phyloP scores from a whole-genome alignment of 2,329 filamentous ascomycete species.

The Hypoxylon sp. region DNA sequence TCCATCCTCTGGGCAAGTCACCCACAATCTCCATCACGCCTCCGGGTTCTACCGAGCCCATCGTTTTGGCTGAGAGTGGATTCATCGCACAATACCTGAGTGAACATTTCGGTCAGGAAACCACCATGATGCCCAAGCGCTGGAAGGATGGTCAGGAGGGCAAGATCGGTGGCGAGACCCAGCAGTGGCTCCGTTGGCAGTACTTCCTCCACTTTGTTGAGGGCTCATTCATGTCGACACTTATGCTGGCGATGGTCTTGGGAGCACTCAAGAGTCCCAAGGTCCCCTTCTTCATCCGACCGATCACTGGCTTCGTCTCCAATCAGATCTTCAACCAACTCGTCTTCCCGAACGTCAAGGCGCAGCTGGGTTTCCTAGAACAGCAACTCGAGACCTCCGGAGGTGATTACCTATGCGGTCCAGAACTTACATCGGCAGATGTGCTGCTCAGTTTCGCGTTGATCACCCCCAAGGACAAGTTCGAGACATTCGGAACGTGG shows the following conservation, averaged over 20 bases:
- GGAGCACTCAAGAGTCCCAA: constrained; percentile 52
- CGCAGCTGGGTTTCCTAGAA: constrained; percentile 60
- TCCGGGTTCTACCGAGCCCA: constrained; percentile 50
- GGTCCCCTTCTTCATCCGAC: constrained; percentile 63
- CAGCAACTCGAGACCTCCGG: constrained; percentile 56
- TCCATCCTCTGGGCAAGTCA: constrained; percentile 89
- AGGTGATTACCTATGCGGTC: constrained; percentile 59
- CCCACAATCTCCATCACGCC: constrained; percentile 75
- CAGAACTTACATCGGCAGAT: constrained; percentile 60
- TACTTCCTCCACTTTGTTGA: constrained; percentile 87
- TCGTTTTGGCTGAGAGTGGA: constrained; percentile 82
- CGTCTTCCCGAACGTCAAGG: constrained; percentile 58
- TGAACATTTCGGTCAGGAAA: constrained; percentile 64
- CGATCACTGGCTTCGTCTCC: constrained; percentile 58
- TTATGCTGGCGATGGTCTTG: constrained; percentile 41
- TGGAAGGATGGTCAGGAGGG: constrained; percentile 68
- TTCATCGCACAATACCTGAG: constrained; percentile 83
- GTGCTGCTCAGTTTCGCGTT: constrained; percentile 63
- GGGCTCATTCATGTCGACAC: constrained; percentile 70
- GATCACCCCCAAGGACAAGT: constrained; percentile 53
- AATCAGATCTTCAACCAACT: constrained; percentile 53
- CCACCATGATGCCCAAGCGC: constrained; percentile 59
- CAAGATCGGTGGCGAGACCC: constrained; percentile 66
- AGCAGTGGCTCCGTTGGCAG: constrained; percentile 66
- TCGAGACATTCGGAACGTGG: constrained; percentile 54